Conservation (phyloP, 2,329 filamentous ascomycete genomes). For the Sclerotinia nivalis region DNA sequence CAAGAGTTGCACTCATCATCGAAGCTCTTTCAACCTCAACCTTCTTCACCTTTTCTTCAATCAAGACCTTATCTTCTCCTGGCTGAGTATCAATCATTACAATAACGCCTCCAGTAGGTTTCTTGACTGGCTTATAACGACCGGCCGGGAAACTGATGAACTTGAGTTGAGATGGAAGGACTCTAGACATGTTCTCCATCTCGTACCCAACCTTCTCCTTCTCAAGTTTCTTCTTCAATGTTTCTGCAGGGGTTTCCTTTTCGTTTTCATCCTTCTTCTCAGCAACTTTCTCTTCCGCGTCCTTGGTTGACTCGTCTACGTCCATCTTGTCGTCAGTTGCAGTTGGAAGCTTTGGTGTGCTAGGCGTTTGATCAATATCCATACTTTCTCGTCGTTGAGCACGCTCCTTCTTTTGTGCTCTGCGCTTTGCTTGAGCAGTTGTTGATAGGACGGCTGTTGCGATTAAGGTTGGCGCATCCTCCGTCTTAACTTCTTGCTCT, state of each 20-base stretch:
- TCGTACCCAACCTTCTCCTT: constrained; percentile 98
- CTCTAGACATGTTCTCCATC: constrained; percentile 93
- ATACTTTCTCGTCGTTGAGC: constrained; percentile 89
- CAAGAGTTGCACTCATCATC: constrained; percentile 39
- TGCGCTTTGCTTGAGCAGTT: constrained; percentile 92
- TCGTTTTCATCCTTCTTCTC: constrained; percentile 64
- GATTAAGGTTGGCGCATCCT: constrained; percentile 90
- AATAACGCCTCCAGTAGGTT: constrained; percentile 92
- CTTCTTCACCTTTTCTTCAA: constrained; percentile 94
- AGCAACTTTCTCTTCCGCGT: constrained; percentile 50
- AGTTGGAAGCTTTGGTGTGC: constrained; percentile 62
- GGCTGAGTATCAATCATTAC: constrained; percentile 85
- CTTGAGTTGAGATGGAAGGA: constrained; percentile 89
- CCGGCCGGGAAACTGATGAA: constrained; percentile 90
- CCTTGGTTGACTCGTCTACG: constrained; percentile 57
- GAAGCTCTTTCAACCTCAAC: constrained; percentile 62
- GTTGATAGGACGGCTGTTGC: constrained; percentile 95
- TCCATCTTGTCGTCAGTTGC: constrained; percentile 84
- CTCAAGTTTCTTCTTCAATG: constrained; percentile 83
- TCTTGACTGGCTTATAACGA: constrained; percentile 89
- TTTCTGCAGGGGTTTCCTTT: constrained; percentile 58
- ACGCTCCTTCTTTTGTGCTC: constrained; percentile 91
- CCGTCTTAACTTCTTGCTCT: constrained; percentile 90
- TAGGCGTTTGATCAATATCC: constrained; percentile 82
- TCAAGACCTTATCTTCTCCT: constrained; percentile 72